A percentile compares a stretch with the other conserved stretches of the same genome.
Conservation (phyloP, 805 yeast genomes). For the Barnettozyma salicaria region DNA sequence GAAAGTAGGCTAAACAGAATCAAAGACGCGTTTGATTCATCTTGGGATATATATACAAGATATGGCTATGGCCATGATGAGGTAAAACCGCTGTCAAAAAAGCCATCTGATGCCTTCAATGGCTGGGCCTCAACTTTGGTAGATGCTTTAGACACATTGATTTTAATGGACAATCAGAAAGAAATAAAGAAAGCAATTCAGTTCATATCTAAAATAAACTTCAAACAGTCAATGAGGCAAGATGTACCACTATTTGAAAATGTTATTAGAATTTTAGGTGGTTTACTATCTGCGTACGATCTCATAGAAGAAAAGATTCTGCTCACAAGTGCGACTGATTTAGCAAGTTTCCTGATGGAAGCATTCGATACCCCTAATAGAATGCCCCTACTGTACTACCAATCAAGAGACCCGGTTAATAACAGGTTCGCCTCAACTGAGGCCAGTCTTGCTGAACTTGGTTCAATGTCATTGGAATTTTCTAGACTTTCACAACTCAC, state of each 20-base stretch:
- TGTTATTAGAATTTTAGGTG: slow-evolving; percentile 46
- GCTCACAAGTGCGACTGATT: slow-evolving; percentile 36
- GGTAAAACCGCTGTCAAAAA: slow-evolving; percentile 33
- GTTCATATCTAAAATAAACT: slow-evolving; percentile 33
- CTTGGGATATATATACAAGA: slow-evolving; percentile 40
- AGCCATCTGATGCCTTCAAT: slow-evolving; percentile 34
- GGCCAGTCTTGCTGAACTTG: slow-evolving; percentile 40
- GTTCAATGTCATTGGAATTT: slow-evolving; percentile 47
- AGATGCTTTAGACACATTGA: slow-evolving; percentile 48
- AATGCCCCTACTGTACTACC: slow-evolving; percentile 42
- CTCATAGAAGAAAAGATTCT: slow-evolving; percentile 33
- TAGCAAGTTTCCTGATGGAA: slow-evolving; percentile 44
- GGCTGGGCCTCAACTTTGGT: slow-evolving; percentile 48
- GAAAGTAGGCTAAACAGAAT: slow-evolving; percentile 28
- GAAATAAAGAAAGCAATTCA: slow-evolving; percentile 36
- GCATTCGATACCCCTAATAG: slow-evolving; percentile 56
- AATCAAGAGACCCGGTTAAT: slow-evolving; percentile 33
- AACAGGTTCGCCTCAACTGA: slow-evolving; percentile 34
- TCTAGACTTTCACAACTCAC: slow-evolving; percentile 47
- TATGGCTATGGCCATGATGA: slow-evolving; percentile 44
- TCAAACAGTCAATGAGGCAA: slow-evolving; percentile 33
- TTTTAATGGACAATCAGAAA: slow-evolving; percentile 37
- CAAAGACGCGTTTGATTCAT: slow-evolving; percentile 31
- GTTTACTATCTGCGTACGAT: slow-evolving; percentile 47
- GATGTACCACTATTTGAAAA: slow-evolving; percentile 46